Evolutionary conservation across 2,329 filamentous ascomycete species (phyloP).

Genomic region (Pyrenochaeta sp.): DNA sequence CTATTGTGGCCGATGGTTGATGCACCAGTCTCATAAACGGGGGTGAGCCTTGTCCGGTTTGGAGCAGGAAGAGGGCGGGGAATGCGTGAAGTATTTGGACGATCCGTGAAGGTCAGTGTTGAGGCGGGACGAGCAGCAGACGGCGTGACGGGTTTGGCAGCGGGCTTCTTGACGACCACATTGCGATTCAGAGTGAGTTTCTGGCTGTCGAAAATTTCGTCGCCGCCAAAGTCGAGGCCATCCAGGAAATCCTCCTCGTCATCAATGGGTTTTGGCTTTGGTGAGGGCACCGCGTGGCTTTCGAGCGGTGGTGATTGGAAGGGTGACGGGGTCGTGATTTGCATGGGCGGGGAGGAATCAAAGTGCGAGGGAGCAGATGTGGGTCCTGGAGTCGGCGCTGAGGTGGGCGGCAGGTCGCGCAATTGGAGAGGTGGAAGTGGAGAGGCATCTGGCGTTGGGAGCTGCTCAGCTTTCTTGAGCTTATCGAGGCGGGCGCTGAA

Average conservation of each 20-base stretch:
- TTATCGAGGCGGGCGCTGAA: constrained; percentile 80
- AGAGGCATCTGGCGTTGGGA: constrained; percentile 21
- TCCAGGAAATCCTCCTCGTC: constrained; percentile 80
- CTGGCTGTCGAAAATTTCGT: constrained; percentile 78
- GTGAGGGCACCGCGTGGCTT: constrained; percentile 24
- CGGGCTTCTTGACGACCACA: constrained; percentile 79
- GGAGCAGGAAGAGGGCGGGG: constrained; percentile 73
- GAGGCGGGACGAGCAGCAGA: constrained; percentile 76
- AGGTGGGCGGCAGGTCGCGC: constrained; percentile 38
- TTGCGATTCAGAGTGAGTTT: constrained; percentile 91
- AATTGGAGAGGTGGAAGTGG: constrained; percentile 26
- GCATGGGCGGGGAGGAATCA: constrained; percentile 24
- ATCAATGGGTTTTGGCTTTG: constrained; percentile 27
- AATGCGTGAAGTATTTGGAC: constrained; percentile 71
- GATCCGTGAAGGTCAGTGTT: constrained; percentile 90
- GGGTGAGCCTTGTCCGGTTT: constrained; percentile 72
- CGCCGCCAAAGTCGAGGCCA: constrained; percentile 85
- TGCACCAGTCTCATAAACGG: constrained; percentile 88
- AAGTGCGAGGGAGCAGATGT: constrained; percentile 21
- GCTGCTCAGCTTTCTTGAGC: constrained; percentile 62
- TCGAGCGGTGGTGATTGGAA: constrained; percentile 26
- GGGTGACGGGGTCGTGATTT: constrained; percentile 1
- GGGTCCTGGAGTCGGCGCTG: constrained; percentile 43
- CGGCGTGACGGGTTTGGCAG: constrained; percentile 64
- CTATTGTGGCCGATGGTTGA: constrained; percentile 68